Evolutionary conservation across 2,329 filamentous ascomycete genomes (phyloP).

Genomic region (Neofusicoccum umdonicola): DNA sequence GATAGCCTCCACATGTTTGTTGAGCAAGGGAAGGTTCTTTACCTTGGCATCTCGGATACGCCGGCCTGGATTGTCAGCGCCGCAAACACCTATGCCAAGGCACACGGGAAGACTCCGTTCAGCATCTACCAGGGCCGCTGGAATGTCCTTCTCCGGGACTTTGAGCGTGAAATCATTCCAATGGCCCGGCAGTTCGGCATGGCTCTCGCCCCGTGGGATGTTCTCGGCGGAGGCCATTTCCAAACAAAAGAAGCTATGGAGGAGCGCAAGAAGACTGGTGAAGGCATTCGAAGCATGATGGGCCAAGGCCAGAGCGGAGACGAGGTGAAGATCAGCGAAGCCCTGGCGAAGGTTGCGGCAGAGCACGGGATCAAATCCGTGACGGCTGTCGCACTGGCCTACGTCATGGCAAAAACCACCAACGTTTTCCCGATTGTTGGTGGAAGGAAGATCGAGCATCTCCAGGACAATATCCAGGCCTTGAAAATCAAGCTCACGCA

Average conservation of each 20-base stretch:
- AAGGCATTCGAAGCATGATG: slow-evolving; percentile 21
- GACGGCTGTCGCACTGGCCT: slow-evolving; percentile 60
- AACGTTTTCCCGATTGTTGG: slow-evolving; percentile 74
- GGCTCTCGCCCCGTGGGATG: slow-evolving; percentile 55
- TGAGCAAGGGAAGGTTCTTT: slow-evolving; percentile 42
- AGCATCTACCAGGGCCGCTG: slow-evolving; percentile 43
- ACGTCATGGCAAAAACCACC: slow-evolving; percentile 68
- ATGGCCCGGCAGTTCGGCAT: slow-evolving; percentile 44
- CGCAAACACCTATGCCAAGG: slow-evolving; percentile 33
- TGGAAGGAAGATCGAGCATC: slow-evolving; percentile 66
- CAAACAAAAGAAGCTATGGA: slow-evolving; percentile 42
- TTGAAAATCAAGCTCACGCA: slow-evolving; percentile 58
- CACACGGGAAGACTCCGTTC: slow-evolving; percentile 40
- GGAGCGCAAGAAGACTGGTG: slow-evolving; percentile 34
- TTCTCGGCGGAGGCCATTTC: slow-evolving; percentile 42
- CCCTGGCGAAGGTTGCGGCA: background rate
- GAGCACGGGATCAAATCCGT: background rate
- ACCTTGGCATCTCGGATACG: slow-evolving; percentile 45
- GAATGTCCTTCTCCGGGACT: slow-evolving; percentile 42
- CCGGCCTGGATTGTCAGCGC: slow-evolving; percentile 40
- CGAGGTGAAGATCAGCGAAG: background rate
- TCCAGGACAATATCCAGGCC: slow-evolving; percentile 68
- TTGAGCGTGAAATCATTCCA: slow-evolving; percentile 47
- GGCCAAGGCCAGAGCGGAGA: background rate
- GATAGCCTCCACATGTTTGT: slow-evolving; percentile 42